Conservation (phyloP, 352 stramenopile species). For the Phytophthora hybrid region DNA sequence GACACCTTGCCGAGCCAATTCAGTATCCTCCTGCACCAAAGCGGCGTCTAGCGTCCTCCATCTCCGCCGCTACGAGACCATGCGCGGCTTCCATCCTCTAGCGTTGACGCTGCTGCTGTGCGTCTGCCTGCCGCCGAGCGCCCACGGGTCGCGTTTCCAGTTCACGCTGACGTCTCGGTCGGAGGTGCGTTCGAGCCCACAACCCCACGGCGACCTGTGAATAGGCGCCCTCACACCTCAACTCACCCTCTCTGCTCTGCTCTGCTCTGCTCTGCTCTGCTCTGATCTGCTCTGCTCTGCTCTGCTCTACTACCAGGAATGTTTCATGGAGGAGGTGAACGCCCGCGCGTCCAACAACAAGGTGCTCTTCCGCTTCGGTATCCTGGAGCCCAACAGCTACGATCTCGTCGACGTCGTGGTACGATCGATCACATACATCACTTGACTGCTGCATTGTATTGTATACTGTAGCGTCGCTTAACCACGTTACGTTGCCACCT, state of each 20-base stretch:
- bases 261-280: neutral
- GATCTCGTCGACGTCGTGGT: conserved; percentile 66
- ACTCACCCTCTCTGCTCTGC: neutral
- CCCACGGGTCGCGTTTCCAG: conserved; percentile 54
- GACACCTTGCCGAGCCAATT: no score
- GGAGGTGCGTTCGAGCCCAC: conserved; percentile 37
- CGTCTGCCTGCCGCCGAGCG: conserved; percentile 18
- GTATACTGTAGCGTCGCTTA: no score
- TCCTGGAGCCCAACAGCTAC: conserved; percentile 61
- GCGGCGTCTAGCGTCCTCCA: neutral
- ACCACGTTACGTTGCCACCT: neutral
- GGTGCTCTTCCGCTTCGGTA: conserved; percentile 69
- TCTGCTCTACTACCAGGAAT: conserved; percentile 47
- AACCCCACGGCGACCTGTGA: neutral
- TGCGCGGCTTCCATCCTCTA: conserved; percentile 31
- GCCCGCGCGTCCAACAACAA: conserved; percentile 64
- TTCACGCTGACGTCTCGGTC: conserved; percentile 51
- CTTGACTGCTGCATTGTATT: neutral
- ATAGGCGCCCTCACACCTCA: neutral
- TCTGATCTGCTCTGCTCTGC: conserved; percentile 1
- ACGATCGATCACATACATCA: conserved; percentile 7
- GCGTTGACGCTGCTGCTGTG: conserved; percentile 25
- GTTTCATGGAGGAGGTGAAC: conserved; percentile 67
- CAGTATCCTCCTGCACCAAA: neutral
- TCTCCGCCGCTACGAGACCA: neutral